Conservation (phyloP, 2,329 filamentous ascomycete genomes). For the Neopestalotiopsis clavispora region DNA sequence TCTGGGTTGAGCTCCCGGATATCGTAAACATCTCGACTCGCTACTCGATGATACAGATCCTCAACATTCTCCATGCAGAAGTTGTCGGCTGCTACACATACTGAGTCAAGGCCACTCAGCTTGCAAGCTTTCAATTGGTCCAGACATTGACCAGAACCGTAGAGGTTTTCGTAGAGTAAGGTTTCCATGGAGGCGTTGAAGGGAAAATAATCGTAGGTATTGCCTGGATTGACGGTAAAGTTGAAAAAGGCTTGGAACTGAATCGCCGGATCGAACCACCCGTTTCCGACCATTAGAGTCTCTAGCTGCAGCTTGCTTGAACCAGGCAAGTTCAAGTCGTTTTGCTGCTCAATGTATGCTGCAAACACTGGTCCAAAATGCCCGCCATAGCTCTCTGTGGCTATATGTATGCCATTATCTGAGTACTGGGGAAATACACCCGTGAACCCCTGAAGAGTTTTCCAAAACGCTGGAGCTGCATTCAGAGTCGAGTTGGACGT, state of each 20-base stretch:
- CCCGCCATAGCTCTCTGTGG: constrained; percentile 62
- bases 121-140: constrained; percentile 62
- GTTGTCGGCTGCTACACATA: constrained; percentile 58
- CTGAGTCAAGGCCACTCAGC: constrained; percentile 50
- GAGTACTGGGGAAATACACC: constrained; percentile 60
- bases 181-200: constrained; percentile 54
- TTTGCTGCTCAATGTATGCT: constrained; percentile 52
- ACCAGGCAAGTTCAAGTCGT: constrained; percentile 45
- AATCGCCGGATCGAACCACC: constrained; percentile 59
- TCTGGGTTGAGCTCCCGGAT: constrained; percentile 59
- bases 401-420: constrained; percentile 56
- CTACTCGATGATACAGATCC: constrained; percentile 52
- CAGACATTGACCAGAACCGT: constrained; percentile 64
- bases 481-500: constrained; percentile 56
- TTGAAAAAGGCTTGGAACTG: constrained; percentile 64
- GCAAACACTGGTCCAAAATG: constrained; percentile 63
- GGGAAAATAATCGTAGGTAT: constrained; percentile 60
- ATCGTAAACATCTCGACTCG: constrained; percentile 63
- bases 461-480: constrained; percentile 65
- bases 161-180: constrained; percentile 63
- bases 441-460: constrained; percentile 66
- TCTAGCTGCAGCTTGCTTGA: constrained; percentile 53
- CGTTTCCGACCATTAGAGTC: constrained; percentile 60
- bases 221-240: constrained; percentile 59
- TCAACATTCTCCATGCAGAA: constrained; percentile 62